phyloP scores from a whole-genome alignment of 2,329 filamentous ascomycete species.

The Elsinoe perseae region DNA sequence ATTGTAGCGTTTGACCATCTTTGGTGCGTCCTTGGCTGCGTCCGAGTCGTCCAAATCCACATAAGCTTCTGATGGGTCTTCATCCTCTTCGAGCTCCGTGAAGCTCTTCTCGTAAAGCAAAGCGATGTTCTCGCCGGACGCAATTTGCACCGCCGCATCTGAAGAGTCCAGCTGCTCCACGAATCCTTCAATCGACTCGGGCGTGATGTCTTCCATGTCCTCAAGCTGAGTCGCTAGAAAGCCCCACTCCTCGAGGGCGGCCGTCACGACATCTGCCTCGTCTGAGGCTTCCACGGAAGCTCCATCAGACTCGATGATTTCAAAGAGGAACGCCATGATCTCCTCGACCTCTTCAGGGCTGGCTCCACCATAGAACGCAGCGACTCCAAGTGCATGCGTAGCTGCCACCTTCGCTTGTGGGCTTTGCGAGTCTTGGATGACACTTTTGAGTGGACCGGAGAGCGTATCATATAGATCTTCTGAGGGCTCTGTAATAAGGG shows the following conservation, averaged over 20 bases:
- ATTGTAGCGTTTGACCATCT: constrained; percentile 56
- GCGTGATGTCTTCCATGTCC: constrained; percentile 63
- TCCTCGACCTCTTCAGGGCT: constrained; percentile 59
- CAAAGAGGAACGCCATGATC: constrained; percentile 65
- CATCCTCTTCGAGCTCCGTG: constrained; percentile 50
- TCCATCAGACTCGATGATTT: constrained; percentile 74
- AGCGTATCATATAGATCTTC: constrained; percentile 59
- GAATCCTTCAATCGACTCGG: constrained; percentile 69
- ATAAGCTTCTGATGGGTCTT: constrained; percentile 35
- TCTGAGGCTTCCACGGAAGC: constrained; percentile 63
- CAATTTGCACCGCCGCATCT: constrained; percentile 64
- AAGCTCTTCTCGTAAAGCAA: constrained; percentile 70
- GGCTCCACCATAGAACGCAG: constrained; percentile 68
- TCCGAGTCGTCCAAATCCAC: constrained; percentile 41
- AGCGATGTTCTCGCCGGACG: constrained; percentile 72
- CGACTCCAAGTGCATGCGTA: constrained; percentile 66
- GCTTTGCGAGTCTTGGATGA: constrained; percentile 60
- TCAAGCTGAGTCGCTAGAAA: constrained; percentile 71
- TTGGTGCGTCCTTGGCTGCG: constrained; percentile 38
- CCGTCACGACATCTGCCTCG: constrained; percentile 60
- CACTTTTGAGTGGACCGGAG: constrained; percentile 50
- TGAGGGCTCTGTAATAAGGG: constrained; percentile 58
- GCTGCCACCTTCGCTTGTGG: constrained; percentile 58
- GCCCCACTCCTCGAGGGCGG: constrained; percentile 70
- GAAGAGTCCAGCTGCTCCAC: constrained; percentile 76